A percentile compares a stretch with the other conserved stretches of the same genome.
phyloP scores from a whole-genome alignment of 768 basidiomycete genomes.

The Termitomyces sp. region DNA sequence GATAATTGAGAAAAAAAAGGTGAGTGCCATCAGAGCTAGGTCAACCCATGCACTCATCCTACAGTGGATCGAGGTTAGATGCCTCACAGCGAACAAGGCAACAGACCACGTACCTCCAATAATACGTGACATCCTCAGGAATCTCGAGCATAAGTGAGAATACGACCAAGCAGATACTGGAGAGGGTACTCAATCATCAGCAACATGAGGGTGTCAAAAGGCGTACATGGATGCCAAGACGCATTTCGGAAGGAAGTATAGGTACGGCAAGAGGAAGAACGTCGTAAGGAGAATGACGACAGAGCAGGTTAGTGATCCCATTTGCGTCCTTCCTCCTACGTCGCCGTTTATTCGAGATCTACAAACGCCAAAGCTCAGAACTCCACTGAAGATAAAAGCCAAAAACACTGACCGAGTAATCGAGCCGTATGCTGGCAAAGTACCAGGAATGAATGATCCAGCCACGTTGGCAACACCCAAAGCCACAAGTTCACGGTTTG shows the following conservation, averaged over 20 bases:
- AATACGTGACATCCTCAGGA: constrained; percentile 84
- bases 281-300: constrained; percentile 75
- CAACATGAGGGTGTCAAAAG: not conserved
- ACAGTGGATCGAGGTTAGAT: not conserved
- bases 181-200: not conserved
- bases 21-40: constrained; percentile 79
- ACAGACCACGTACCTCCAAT: constrained; percentile 60
- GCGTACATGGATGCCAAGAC: constrained; percentile 86
- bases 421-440: constrained; percentile 89
- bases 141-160: constrained; percentile 81
- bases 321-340: constrained; percentile 85
- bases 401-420: constrained; percentile 67
- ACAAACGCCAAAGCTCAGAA: not conserved
- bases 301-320: constrained; percentile 81
- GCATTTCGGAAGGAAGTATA: constrained; percentile 87
- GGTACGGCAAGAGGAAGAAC: constrained; percentile 83
- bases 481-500: constrained; percentile 95
- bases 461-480: constrained; percentile 81
- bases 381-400: constrained; percentile 8
- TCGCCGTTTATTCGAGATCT: constrained; percentile 89
- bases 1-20: constrained; percentile 83
- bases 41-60: constrained; percentile 96
- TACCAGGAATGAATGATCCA: constrained; percentile 81
- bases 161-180: constrained; percentile 85
- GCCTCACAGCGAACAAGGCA: not conserved